These are phyloP conservation scores for Casuarina equisetifolia DNA, from an alignment of 306 rosid species.

Conservation along the genomic window DNA sequence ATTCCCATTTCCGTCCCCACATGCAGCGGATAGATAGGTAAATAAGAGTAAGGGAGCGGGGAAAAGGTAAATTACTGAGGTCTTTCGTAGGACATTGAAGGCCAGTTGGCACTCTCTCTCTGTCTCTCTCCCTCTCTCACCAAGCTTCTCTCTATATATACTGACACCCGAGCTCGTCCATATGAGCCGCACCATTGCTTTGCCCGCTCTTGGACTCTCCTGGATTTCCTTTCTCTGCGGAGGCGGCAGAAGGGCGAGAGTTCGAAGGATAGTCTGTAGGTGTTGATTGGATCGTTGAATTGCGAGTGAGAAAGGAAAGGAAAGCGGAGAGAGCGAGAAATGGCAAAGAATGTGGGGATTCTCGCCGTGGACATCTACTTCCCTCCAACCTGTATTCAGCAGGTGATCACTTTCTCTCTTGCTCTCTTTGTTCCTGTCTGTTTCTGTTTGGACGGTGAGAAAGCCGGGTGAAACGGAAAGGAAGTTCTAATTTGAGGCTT, in stretches of 20 bases:
- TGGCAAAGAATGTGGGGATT: conserved; percentile 90
- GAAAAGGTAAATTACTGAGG: background rate
- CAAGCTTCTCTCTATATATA: background rate
- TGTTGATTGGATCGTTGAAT: conserved; percentile 6
- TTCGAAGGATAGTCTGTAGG: background rate
- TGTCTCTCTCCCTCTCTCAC: background rate
- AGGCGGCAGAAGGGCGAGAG: background rate
- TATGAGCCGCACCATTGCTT: conserved; percentile 21
- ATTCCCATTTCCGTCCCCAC: background rate
- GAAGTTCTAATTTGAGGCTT: background rate
- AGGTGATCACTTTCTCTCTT: conserved; percentile 49
- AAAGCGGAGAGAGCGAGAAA: conserved; percentile 19
- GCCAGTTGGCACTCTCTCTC: background rate
- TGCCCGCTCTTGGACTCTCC: conserved; percentile 10
- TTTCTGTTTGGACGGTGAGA: conserved; percentile 1
- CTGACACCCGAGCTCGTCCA: conserved; percentile 3
- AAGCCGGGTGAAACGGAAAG: background rate
- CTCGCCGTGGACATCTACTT: conserved; percentile 94
- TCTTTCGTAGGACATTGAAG: conserved; percentile 7
- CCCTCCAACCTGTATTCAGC: conserved; percentile 80
- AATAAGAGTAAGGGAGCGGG: background rate
- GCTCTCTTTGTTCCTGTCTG: background rate
- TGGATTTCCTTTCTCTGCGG: background rate
- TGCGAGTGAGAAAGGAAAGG: background rate
- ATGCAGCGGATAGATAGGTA: background rate